Evolutionary conservation across 371 early-diverging fungal genomes (phyloP).

Genomic region (Umbelopsis sp.): DNA sequence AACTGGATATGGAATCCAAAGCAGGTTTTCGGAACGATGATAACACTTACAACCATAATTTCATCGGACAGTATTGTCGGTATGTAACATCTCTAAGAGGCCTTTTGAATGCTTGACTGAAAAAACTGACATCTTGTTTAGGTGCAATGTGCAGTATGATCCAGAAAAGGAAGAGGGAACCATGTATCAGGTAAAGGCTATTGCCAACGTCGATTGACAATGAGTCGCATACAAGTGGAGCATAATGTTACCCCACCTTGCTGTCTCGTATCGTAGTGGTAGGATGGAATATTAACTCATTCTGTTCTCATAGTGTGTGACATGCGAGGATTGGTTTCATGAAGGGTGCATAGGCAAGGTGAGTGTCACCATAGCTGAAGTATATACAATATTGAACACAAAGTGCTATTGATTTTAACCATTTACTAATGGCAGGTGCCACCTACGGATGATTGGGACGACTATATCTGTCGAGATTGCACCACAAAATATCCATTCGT

Average conservation of each 20-base stretch:
- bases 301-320: constrained; percentile 59
- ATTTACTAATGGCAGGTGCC: constrained; percentile 55
- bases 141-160: constrained; percentile 56
- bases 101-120: neutral
- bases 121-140: neutral
- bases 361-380: constrained; percentile 16
- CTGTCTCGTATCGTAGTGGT: too few species aligned
- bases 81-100: constrained; percentile 24
- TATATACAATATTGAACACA: too few species aligned
- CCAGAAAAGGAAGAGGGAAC: constrained; percentile 69
- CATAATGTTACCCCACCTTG: too few species aligned
- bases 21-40: constrained; percentile 49
- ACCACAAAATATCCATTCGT: constrained; percentile 65
- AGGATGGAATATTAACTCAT: too few species aligned
- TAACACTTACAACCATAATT: constrained; percentile 84
- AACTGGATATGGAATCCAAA: constrained; percentile 33
- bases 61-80: constrained; percentile 81
- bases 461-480: constrained; percentile 81
- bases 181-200: constrained; percentile 68
- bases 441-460: constrained; percentile 67
- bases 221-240: too few species aligned
- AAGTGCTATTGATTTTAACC: too few species aligned
- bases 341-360: constrained; percentile 78
- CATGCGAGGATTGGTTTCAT: constrained; percentile 91
- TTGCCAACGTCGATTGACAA: too few species aligned